Percentiles rank a stretch among this genome's conserved stretches.
These are phyloP conservation scores for Chlamydomonas sphaeroides DNA, from an alignment of 139 green algal genomes.

Conservation along the genomic window DNA sequence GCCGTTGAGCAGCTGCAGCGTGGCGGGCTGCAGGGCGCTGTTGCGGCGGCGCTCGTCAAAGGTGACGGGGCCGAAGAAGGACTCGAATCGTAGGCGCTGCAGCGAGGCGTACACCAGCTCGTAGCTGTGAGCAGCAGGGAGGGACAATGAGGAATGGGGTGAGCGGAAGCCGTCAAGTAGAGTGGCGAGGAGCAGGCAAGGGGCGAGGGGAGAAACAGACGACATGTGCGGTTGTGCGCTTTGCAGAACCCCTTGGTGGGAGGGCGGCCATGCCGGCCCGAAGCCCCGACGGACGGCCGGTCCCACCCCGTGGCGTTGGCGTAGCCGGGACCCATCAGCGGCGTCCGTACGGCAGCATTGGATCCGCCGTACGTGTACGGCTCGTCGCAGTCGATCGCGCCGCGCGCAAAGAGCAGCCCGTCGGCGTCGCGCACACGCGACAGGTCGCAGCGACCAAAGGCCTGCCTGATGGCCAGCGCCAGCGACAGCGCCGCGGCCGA, in stretches of 20 bases:
- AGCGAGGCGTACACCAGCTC: slow-evolving; percentile 10
- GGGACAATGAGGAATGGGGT: too few relatives aligned
- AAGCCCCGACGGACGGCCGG: too few relatives aligned
- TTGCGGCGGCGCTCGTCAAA: not conserved
- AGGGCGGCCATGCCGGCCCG: too few relatives aligned
- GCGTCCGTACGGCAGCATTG: not conserved
- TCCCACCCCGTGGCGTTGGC: slow-evolving; percentile 10
- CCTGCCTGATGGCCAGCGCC: not conserved
- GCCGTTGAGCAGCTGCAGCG: not conserved
- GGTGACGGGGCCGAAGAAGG: slow-evolving; percentile 12
- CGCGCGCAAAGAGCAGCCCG: slow-evolving; percentile 2
- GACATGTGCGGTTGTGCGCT: too few relatives aligned
- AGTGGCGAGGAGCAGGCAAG: too few relatives aligned
- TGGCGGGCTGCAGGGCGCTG: not conserved
- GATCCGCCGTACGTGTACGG: not conserved
- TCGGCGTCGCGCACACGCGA: not conserved
- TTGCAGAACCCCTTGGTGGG: too few relatives aligned
- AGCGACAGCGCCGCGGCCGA: not conserved
- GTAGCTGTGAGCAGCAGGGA: too few relatives aligned
- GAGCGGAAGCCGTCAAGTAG: too few relatives aligned
- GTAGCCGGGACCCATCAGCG: not conserved
- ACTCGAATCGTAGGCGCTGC: slow-evolving; percentile 1
- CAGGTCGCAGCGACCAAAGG: not conserved
- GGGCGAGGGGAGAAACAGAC: too few relatives aligned
- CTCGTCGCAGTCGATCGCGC: not conserved